Base-by-base conservation (phyloP, 805 yeast genomes). In the Soucietia sequanensis region DNA sequence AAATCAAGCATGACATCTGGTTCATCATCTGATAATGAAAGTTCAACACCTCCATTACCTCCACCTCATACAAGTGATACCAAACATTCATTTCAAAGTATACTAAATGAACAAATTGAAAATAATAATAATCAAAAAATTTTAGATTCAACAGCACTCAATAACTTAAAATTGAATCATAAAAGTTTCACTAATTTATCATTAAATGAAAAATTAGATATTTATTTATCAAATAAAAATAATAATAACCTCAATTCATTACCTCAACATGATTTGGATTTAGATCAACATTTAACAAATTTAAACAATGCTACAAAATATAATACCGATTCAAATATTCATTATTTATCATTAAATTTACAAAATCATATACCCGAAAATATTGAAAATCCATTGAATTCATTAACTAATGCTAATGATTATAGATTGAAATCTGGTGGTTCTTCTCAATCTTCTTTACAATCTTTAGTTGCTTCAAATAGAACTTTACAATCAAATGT, bases 141-240 rank as follows among this genome's bases (percentile, higher is more conserved):
- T 13, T 28, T 44, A 8, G 56, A 52, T 27, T 19, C 31, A 17
- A 24, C 38, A 3, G 29, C 48, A 1, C 36, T 54, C 14, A 44
- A 46, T 11, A 35, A 42, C 7, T 36, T 50, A 32, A 52, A 45
- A 30, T 39, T 56, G 22, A 48, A 45, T 56, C 60, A 42, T 40
- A 37, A 47, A 26, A 40, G 52, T 35, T 46, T 46, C 48, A 38
- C 60, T 49, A 51, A 58, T 56, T 31, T 66, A 27, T 51, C 69
- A 2, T 50, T 74, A 25, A 68, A 68, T 40, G 71, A 74, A 40
- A 72, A 68, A 46, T 54, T 75, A 36, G 72, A 69, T 36, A 56
- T 72, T 2, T 69, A 65, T 28, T 52, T 74, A 11, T 55, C 56
- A 20, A 43, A 39, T 23, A 14, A 35, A 12, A 21, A 28, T 23